Evolutionary conservation across 2,329 filamentous ascomycete genomes (phyloP).

Genomic region (Aspergillus sp.): DNA sequence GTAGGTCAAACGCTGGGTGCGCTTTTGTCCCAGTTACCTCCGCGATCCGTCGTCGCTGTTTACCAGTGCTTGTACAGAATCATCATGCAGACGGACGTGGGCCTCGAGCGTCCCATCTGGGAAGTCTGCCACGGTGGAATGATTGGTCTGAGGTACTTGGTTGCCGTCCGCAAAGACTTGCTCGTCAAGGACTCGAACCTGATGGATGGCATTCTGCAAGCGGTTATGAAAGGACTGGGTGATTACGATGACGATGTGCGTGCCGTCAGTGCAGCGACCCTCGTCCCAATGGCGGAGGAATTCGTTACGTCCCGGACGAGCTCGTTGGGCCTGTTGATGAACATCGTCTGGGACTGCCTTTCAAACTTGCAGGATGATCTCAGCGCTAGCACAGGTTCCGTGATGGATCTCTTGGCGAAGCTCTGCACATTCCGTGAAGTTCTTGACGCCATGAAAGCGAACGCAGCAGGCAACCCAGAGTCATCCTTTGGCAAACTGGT

Average conservation of each 20-base stretch:
- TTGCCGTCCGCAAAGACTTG: slow-evolving; percentile 88
- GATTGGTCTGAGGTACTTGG: slow-evolving; percentile 91
- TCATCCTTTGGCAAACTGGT: slow-evolving; percentile 90
- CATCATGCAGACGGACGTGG: slow-evolving; percentile 82
- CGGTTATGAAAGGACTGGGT: slow-evolving; percentile 89
- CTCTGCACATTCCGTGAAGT: slow-evolving; percentile 92
- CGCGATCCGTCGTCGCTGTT: slow-evolving; percentile 71
- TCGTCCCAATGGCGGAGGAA: slow-evolving; percentile 93
- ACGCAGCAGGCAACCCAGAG: slow-evolving; percentile 73
- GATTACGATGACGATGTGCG: slow-evolving; percentile 93
- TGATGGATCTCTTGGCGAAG: slow-evolving; percentile 96
- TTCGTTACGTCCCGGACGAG: slow-evolving; percentile 78
- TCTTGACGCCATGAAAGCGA: slow-evolving; percentile 84
- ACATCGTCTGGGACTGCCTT: slow-evolving; percentile 95
- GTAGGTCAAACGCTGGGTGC: slow-evolving; percentile 91
- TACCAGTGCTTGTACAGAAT: slow-evolving; percentile 81
- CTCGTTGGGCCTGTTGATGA: slow-evolving; percentile 73
- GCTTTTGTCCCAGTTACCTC: slow-evolving; percentile 73
- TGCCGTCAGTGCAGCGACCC: slow-evolving; percentile 91
- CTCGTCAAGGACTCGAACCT: slow-evolving; percentile 75
- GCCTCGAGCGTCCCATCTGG: slow-evolving; percentile 71
- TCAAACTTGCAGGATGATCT: slow-evolving; percentile 95
- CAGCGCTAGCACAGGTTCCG: slow-evolving; percentile 92
- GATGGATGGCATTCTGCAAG: slow-evolving; percentile 85
- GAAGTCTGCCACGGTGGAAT: slow-evolving; percentile 96